These are phyloP conservation scores for Pelargonium cotyledonis DNA, from an alignment of 441 rosid species.

Conservation along the genomic window DNA sequence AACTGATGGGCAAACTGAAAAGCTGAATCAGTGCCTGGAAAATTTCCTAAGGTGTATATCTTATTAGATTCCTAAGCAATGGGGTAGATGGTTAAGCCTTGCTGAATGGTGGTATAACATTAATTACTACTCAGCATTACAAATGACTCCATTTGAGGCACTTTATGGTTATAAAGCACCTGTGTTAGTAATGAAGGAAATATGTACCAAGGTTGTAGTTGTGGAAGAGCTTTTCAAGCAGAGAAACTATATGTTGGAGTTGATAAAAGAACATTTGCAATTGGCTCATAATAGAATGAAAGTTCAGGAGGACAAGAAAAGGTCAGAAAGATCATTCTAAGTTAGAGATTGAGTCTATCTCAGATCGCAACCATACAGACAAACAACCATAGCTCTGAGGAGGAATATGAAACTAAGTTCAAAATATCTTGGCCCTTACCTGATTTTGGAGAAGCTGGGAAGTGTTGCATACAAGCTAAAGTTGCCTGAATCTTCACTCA, in stretches of 20 bases:
- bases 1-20: not conserved
- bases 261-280: too few relatives aligned
- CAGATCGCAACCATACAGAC: too few relatives aligned
- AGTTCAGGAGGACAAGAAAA: not conserved
- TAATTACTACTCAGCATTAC: not conserved
- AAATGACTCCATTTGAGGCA: not conserved
- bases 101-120: too few relatives aligned
- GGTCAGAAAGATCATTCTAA: too few relatives aligned
- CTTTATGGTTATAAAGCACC: not conserved
- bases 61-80: not conserved
- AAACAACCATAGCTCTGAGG: too few relatives aligned
- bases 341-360: too few relatives aligned
- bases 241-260: too few relatives aligned
- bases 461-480: conserved; percentile 1
- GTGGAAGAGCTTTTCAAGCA: too few relatives aligned
- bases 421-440: conserved; percentile 2
- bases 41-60: not conserved
- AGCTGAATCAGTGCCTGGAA: not conserved
- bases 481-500: not conserved
- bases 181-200: too few relatives aligned
- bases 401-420: not conserved
- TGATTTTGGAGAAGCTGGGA: not conserved
- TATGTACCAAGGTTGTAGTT: too few relatives aligned
- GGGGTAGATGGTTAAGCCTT: not conserved
- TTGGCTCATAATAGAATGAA: not conserved